A percentile compares a stretch with the other conserved stretches of the same genome.
phyloP scores from a whole-genome alignment of 352 stramenopile genomes.

The Pythium pyrilobum region DNA sequence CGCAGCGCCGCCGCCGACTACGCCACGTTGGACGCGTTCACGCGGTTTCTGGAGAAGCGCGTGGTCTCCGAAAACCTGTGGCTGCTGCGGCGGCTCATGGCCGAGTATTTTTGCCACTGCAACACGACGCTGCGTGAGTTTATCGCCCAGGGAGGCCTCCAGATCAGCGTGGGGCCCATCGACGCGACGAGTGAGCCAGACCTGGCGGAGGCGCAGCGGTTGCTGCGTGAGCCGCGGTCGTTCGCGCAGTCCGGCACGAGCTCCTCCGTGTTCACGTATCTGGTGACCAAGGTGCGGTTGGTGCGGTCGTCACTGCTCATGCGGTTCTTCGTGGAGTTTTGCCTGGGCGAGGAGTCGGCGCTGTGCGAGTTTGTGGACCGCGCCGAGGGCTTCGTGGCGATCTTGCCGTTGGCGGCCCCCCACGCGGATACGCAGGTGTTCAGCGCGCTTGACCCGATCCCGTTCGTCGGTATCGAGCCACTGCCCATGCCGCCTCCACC shows the following conservation, averaged over 20 bases:
- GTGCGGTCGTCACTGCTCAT: constrained; percentile 5
- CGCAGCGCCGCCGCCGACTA: constrained; percentile 4
- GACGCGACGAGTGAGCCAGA: neutral
- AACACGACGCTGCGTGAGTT: constrained; percentile 39
- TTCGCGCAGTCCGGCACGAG: neutral
- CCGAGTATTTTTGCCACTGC: constrained; percentile 46
- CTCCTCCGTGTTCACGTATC: constrained; percentile 9
- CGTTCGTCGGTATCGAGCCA: constrained; percentile 4
- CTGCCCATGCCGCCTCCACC: constrained; percentile 27
- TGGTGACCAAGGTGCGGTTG: constrained; percentile 6
- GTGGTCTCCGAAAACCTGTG: constrained; percentile 39
- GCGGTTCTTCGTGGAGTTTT: constrained; percentile 39
- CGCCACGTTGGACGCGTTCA: constrained; percentile 46
- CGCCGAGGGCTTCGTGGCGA: constrained; percentile 29
- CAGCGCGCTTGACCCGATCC: constrained; percentile 3
- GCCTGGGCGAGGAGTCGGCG: constrained; percentile 36
- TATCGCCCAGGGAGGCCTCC: constrained; percentile 16
- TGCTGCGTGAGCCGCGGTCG: neutral
- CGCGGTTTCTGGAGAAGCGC: constrained; percentile 42
- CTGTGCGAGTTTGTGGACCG: constrained; percentile 33
- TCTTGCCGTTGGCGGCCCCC: constrained; percentile 27
- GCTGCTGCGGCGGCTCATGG: constrained; percentile 48
- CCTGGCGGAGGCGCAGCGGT: neutral
- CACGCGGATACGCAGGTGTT: neutral
- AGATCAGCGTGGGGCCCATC: constrained; percentile 12